A percentile compares a stretch with the other conserved stretches of the same genome.
phyloP scores from a whole-genome alignment of 805 yeast genomes.

The Nakazawaea holstii region DNA sequence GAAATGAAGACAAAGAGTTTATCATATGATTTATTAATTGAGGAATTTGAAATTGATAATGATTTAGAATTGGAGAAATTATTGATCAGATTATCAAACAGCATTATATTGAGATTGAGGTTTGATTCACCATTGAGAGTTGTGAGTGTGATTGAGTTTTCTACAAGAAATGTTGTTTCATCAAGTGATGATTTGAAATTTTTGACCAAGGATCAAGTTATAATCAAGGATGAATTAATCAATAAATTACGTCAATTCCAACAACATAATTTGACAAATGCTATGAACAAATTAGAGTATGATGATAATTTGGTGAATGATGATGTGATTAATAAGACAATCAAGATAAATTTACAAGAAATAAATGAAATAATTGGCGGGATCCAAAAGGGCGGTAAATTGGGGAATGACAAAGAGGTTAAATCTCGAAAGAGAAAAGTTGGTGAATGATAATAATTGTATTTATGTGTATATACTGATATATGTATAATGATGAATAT shows the following conservation, averaged over 20 bases:
- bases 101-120: not conserved
- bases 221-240: not conserved
- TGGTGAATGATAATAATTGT: not conserved
- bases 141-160: not conserved
- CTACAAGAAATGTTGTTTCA: not conserved
- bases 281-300: not conserved
- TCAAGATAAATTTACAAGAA: not conserved
- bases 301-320: not conserved
- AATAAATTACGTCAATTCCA: not conserved
- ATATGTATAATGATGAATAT: not conserved
- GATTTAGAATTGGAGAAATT: slow-evolving; percentile 2
- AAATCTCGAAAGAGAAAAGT: slow-evolving; percentile 9
- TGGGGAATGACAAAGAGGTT: not conserved
- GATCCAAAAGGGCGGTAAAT: not conserved
- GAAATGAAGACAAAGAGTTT: not conserved
- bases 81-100: not conserved
- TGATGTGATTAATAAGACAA: not conserved
- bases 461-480: not conserved
- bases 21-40: not conserved
- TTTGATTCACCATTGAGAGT: not conserved
- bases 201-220: not conserved
- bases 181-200: not conserved
- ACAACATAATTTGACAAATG: not conserved
- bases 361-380: not conserved
- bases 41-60: not conserved